These are phyloP conservation scores for Suillus tomentosus DNA, from an alignment of 768 basidiomycete species.

Conservation along the genomic window DNA sequence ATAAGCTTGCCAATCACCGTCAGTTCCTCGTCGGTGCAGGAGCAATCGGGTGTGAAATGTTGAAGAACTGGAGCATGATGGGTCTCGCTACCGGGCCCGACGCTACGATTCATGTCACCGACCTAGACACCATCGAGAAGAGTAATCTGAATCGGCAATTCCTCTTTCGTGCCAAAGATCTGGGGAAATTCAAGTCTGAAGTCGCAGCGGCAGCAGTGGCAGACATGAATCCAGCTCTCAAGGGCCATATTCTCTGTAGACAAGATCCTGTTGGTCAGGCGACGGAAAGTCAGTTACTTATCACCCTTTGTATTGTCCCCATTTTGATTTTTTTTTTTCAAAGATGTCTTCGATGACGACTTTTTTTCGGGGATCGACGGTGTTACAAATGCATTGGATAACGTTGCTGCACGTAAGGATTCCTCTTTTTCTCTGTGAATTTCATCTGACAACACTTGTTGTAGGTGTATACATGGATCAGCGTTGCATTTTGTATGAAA, in stretches of 20 bases:
- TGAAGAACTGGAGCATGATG: constrained; percentile 99
- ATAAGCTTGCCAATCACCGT: constrained; percentile 84
- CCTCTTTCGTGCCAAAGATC: constrained; percentile 93
- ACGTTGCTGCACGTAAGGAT: constrained; percentile 87
- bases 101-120: constrained; percentile 90
- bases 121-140: constrained; percentile 99
- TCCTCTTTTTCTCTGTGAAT: constrained; percentile 8
- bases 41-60: constrained; percentile 99
- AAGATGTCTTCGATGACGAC: constrained; percentile 83
- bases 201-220: constrained; percentile 88
- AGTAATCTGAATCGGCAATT: constrained; percentile 98
- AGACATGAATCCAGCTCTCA: constrained; percentile 94
- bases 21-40: constrained; percentile 99
- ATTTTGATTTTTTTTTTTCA: constrained; percentile 19
- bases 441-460: constrained; percentile 8
- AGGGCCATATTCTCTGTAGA: constrained; percentile 81
- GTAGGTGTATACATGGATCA: constrained; percentile 98
- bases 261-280: constrained; percentile 93
- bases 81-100: constrained; percentile 81
- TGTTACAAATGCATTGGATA: constrained; percentile 97
- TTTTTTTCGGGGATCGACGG: constrained; percentile 91
- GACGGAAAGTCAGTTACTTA: constrained; percentile 76
- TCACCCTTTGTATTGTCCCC: constrained; percentile 2
- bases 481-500: constrained; percentile 94
- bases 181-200: constrained; percentile 97